These are phyloP conservation scores for Bauhinia variegata DNA, from an alignment of 306 rosid genomes.

Conservation along the genomic window DNA sequence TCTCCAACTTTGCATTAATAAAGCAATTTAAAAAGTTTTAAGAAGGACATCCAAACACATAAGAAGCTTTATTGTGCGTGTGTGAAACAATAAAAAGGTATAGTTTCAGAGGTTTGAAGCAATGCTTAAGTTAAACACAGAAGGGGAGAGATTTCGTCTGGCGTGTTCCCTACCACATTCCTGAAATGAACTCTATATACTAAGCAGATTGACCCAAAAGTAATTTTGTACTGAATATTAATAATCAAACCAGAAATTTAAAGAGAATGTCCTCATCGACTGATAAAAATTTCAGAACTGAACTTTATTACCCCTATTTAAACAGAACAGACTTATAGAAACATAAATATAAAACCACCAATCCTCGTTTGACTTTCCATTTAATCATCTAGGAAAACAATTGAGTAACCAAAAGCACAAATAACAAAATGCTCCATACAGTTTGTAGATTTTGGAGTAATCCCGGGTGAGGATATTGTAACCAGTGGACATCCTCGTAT, in stretches of 20 bases:
- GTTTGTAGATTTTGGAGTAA: constrained; percentile 79
- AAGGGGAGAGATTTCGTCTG: too few relatives aligned
- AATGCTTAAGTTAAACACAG: too few relatives aligned
- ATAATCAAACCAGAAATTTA: neutral
- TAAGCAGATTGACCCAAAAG: neutral
- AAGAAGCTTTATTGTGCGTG: too few relatives aligned
- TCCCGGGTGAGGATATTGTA: constrained; percentile 93
- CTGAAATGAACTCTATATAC: neutral
- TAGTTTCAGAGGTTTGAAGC: neutral
- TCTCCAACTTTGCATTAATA: too few relatives aligned
- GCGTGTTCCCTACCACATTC: neutral
- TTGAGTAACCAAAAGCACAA: neutral
- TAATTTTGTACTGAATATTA: neutral
- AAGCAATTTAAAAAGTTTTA: too few relatives aligned
- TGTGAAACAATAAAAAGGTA: neutral
- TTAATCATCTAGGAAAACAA: neutral
- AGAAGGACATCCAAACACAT: too few relatives aligned
- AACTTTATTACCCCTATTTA: neutral
- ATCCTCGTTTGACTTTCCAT: neutral
- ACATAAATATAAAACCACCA: neutral
- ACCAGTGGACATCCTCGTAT: constrained; percentile 94
- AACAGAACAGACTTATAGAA: neutral
- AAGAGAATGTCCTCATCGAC: neutral
- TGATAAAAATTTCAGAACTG: neutral
- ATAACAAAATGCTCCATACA: constrained; percentile 41